phyloP scores from a whole-genome alignment of 345 rosid species.

The Erodium maritimum region DNA sequence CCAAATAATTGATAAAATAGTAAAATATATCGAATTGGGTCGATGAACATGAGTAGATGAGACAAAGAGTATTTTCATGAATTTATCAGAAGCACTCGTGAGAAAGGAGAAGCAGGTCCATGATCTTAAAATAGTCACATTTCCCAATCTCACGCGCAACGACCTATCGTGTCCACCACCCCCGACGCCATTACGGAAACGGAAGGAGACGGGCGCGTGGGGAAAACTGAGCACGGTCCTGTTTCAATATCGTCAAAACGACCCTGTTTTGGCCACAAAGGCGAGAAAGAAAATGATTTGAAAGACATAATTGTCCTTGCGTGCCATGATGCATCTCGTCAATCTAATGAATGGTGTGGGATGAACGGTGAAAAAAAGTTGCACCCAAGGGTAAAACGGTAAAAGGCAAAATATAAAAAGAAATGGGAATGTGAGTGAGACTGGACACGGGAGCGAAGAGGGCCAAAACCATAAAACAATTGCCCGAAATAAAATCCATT shows the following conservation, averaged over 20 bases:
- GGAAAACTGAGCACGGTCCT: background rate
- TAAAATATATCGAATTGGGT: no score
- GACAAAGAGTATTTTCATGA: background rate
- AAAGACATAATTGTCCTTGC: slow-evolving; percentile 6
- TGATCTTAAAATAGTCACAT: background rate
- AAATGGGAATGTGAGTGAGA: slow-evolving; percentile 15
- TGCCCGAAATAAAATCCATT: slow-evolving; percentile 2
- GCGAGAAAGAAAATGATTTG: background rate
- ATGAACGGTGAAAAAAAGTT: background rate
- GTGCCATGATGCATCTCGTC: background rate
- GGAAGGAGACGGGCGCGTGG: background rate
- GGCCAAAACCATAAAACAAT: slow-evolving; percentile 5
- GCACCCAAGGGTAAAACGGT: background rate
- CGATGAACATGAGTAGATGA: background rate
- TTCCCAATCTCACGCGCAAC: background rate
- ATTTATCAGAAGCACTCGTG: background rate
- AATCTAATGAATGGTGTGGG: background rate
- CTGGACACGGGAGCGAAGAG: slow-evolving; percentile 2
- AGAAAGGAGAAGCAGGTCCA: background rate
- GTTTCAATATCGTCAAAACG: background rate
- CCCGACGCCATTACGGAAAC: background rate
- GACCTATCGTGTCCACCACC: background rate
- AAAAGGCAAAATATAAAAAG: no score
- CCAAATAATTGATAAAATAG: no score
- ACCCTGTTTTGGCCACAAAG: slow-evolving; percentile 9